Evolutionary conservation across 2,329 filamentous ascomycete species (phyloP).

Genomic region (Anisogramma anomala): DNA sequence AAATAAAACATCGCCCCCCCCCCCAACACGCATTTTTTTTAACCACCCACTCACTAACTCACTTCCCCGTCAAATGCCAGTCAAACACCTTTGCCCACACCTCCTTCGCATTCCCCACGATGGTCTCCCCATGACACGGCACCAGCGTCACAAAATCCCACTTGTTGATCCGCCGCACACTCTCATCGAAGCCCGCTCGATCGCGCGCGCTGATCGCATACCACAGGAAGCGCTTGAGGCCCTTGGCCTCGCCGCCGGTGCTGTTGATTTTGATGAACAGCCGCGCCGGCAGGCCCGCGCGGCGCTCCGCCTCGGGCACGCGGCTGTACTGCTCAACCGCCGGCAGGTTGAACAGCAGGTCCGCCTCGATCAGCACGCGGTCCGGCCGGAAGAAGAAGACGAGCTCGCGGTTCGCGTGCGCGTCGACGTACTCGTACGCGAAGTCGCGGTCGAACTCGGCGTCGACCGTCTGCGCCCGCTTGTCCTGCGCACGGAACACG

Average conservation of each 20-base stretch:
- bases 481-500: conserved; percentile 50
- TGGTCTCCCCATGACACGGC: conserved; percentile 86
- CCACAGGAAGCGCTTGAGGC: conserved; percentile 75
- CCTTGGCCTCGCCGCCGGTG: conserved; percentile 54
- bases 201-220: conserved; percentile 52
- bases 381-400: conserved; percentile 77
- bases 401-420: conserved; percentile 73
- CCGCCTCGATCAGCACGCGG: conserved; percentile 71
- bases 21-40: not conserved
- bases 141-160: conserved; percentile 85
- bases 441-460: conserved; percentile 81
- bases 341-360: conserved; percentile 85
- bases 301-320: conserved; percentile 35
- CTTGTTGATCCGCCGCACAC: conserved; percentile 52
- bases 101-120: conserved; percentile 62
- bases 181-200: conserved; percentile 56
- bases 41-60: conserved; percentile 5
- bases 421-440: conserved; percentile 70
- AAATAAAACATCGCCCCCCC: too few relatives aligned
- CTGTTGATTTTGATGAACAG: conserved; percentile 44
- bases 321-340: conserved; percentile 72
- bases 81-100: conserved; percentile 67
- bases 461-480: conserved; percentile 43
- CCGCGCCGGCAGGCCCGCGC: conserved; percentile 28
- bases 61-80: conserved; percentile 57